Percentiles rank a stretch among this genome's conserved stretches.
These are phyloP conservation scores for Alternaria triticimaculans DNA, from an alignment of 2,329 filamentous ascomycete genomes.

Conservation along the genomic window DNA sequence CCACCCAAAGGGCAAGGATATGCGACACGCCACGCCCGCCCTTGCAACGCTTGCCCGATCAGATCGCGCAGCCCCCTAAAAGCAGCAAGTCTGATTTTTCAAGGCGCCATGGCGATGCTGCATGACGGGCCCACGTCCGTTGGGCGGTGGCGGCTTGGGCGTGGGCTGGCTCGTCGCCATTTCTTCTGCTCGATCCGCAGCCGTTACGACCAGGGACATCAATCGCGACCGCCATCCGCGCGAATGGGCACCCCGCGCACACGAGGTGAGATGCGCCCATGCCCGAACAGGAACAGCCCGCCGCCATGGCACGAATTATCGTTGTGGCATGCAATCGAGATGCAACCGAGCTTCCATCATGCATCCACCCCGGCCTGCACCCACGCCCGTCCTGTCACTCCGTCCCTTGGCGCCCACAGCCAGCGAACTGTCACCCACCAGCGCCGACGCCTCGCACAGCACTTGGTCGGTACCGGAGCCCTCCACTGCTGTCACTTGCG, in stretches of 20 bases:
- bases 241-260: conserved; percentile 28
- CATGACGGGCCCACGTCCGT: conserved; percentile 18
- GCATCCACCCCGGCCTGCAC: conserved; percentile 18
- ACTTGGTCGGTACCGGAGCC: not conserved
- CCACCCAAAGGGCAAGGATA: conserved; percentile 25
- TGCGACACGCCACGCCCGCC: conserved; percentile 27
- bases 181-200: conserved; percentile 27
- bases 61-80: conserved; percentile 21
- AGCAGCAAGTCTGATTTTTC: not conserved
- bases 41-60: conserved; percentile 30
- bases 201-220: conserved; percentile 29
- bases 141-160: conserved; percentile 5
- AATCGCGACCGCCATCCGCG: conserved; percentile 29
- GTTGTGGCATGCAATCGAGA: conserved; percentile 32
- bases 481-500: not conserved
- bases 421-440: conserved; percentile 10
- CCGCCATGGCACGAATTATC: conserved; percentile 27
- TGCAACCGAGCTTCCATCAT: conserved; percentile 30
- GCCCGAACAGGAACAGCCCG: conserved; percentile 23
- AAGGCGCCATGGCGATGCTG: conserved; percentile 4
- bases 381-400: conserved; percentile 25
- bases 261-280: conserved; percentile 29
- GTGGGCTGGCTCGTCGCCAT: not conserved
- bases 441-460: conserved; percentile 3
- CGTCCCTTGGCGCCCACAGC: conserved; percentile 19